phyloP scores from a whole-genome alignment of 1,284 basidiomycete species.

The Cryptococcus sp. region DNA sequence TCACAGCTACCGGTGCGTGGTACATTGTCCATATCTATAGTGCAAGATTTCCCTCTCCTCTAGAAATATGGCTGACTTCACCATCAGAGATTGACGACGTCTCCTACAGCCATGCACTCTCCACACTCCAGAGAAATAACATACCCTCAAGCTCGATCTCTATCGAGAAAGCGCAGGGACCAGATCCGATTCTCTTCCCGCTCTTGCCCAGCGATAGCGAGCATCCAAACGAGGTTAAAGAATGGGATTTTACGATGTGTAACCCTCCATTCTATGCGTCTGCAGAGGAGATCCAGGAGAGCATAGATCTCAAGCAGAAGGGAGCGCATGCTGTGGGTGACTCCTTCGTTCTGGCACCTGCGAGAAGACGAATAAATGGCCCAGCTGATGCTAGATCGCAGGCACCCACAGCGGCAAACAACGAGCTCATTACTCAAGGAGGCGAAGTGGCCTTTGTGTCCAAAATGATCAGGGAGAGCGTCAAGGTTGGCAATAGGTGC shows the following conservation, averaged over 20 bases:
- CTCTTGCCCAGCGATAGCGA: slow-evolving; percentile 43
- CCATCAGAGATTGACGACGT: slow-evolving; percentile 62
- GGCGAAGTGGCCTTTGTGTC: slow-evolving; percentile 78
- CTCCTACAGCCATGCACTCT: slow-evolving; percentile 58
- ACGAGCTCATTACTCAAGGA: slow-evolving; percentile 81
- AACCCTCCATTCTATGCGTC: slow-evolving; percentile 91
- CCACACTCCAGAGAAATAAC: slow-evolving; percentile 59
- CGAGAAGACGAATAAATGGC: too few species aligned
- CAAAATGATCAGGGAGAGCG: slow-evolving; percentile 73
- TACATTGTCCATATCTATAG: too few species aligned
- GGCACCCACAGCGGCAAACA: slow-evolving; percentile 76
- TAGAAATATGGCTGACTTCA: background rate
- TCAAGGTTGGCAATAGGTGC: slow-evolving; percentile 53
- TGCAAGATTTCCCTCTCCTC: too few species aligned
- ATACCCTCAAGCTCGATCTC: slow-evolving; percentile 54
- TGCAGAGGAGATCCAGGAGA: slow-evolving; percentile 61
- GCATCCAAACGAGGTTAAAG: background rate
- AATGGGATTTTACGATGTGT: slow-evolving; percentile 69
- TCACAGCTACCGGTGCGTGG: slow-evolving; percentile 67
- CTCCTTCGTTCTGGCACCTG: background rate
- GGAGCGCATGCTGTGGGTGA: slow-evolving; percentile 63
- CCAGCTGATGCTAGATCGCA: slow-evolving; percentile 32
- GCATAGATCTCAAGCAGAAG: slow-evolving; percentile 61
- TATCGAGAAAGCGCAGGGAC: slow-evolving; percentile 50
- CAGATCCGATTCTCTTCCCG: slow-evolving; percentile 57